phyloP scores from a whole-genome alignment of 139 green algal genomes.

The Diplosphaera chodatii region DNA sequence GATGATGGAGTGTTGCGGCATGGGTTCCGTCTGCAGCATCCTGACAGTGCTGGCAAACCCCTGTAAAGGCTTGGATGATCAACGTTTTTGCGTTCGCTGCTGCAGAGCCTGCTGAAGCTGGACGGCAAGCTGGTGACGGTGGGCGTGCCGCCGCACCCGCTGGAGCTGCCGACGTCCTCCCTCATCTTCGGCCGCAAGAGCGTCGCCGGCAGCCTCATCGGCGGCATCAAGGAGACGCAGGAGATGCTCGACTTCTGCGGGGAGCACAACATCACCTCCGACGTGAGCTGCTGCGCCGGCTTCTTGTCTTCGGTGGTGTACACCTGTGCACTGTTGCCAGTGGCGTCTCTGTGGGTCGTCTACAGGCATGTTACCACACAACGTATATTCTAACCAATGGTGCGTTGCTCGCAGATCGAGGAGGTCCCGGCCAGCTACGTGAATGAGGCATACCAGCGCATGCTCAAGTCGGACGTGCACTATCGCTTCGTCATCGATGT shows the following conservation, averaged over 20 bases:
- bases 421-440: slow-evolving; percentile 38
- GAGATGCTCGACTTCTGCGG: slow-evolving; percentile 73
- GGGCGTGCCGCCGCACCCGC: slow-evolving; percentile 32
- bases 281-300: slow-evolving; percentile 5
- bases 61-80: neutral
- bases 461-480: slow-evolving; percentile 53
- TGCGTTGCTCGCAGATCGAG: slow-evolving; percentile 32
- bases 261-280: slow-evolving; percentile 50
- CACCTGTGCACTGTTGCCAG: too few relatives aligned
- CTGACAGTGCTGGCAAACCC: too few relatives aligned
- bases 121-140: slow-evolving; percentile 49
- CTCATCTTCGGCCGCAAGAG: slow-evolving; percentile 12
- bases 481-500: slow-evolving; percentile 68
- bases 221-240: slow-evolving; percentile 70
- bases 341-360: too few relatives aligned
- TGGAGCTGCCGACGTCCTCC: slow-evolving; percentile 3
- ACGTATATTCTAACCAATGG: too few relatives aligned
- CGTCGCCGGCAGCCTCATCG: slow-evolving; percentile 51
- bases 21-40: too few relatives aligned
- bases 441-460: slow-evolving; percentile 61
- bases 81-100: neutral
- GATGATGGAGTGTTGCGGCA: too few relatives aligned
- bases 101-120: slow-evolving; percentile 1
- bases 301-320: neutral
- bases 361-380: too few relatives aligned